phyloP scores from a whole-genome alignment of 352 stramenopile species.

The Phytophthora constricta region DNA sequence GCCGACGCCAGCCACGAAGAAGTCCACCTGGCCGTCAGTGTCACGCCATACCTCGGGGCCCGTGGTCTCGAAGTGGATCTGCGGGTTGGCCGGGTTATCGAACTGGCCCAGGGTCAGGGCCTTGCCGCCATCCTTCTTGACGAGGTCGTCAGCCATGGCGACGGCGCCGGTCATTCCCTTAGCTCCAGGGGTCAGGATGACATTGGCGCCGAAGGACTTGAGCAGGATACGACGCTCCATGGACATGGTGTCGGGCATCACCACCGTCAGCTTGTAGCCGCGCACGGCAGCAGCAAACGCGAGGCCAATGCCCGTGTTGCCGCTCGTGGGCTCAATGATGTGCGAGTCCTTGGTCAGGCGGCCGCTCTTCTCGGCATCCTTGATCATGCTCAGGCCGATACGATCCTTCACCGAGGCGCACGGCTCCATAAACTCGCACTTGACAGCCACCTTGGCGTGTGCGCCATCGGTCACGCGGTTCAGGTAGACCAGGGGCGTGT shows the following conservation, averaged over 20 bases:
- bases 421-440: slow-evolving; percentile 79
- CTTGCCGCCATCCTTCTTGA: slow-evolving; percentile 17
- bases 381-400: slow-evolving; percentile 75
- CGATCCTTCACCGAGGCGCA: slow-evolving; percentile 74
- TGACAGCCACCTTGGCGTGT: slow-evolving; percentile 27
- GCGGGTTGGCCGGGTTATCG: slow-evolving; percentile 23
- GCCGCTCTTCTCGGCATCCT: slow-evolving; percentile 58
- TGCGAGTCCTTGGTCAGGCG: slow-evolving; percentile 64
- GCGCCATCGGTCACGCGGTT: slow-evolving; percentile 61
- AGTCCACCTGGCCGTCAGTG: slow-evolving; percentile 20
- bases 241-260: slow-evolving; percentile 31
- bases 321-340: slow-evolving; percentile 91
- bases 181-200: slow-evolving; percentile 58
- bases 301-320: slow-evolving; percentile 23
- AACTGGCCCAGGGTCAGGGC: slow-evolving; percentile 25
- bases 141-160: slow-evolving; percentile 21
- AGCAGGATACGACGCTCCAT: slow-evolving; percentile 33
- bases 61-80: slow-evolving; percentile 29
- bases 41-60: slow-evolving; percentile 26
- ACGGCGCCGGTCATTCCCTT: slow-evolving; percentile 32
- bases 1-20: slow-evolving; percentile 63
- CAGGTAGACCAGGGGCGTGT: slow-evolving; percentile 91
- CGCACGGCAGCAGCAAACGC: slow-evolving; percentile 16
- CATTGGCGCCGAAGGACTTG: slow-evolving; percentile 12
- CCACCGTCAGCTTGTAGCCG: slow-evolving; percentile 28